These are phyloP conservation scores for Paraconiothyrium brasiliense DNA, from an alignment of 2,329 filamentous ascomycete species.

Conservation along the genomic window DNA sequence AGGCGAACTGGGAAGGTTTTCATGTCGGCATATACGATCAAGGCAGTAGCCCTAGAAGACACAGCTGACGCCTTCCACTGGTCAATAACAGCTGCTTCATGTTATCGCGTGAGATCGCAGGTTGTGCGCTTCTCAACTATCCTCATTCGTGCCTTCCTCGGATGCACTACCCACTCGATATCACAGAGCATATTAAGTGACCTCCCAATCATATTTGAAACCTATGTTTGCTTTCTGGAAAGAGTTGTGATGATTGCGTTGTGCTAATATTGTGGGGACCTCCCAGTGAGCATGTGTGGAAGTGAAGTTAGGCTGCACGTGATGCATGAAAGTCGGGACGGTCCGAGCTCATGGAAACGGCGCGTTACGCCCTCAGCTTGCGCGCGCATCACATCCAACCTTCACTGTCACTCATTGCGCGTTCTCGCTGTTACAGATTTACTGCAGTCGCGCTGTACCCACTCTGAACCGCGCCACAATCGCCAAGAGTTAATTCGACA, in stretches of 20 bases:
- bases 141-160: background rate
- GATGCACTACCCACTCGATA: background rate
- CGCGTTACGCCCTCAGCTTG: constrained; percentile 8
- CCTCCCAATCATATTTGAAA: no score
- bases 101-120: no score
- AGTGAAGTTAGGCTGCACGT: constrained; percentile 4
- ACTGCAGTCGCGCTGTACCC: background rate
- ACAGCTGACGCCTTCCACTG: no score
- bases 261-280: no score
- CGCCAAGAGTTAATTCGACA: background rate
- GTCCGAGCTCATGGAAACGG: constrained; percentile 4
- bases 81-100: no score
- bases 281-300: background rate
- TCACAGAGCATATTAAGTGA: no score
- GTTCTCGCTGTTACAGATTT: background rate
- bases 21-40: background rate
- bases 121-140: no score
- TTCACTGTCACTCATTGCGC: constrained; percentile 8
- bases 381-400: constrained; percentile 8
- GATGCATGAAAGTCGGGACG: background rate
- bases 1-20: background rate
- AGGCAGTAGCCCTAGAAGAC: background rate
- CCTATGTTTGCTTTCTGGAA: no score
- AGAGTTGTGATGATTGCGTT: no score
- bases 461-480: background rate